Evolutionary conservation across 1,139 yeast genomes (phyloP).

Genomic region (Kodamaea derodonti): DNA sequence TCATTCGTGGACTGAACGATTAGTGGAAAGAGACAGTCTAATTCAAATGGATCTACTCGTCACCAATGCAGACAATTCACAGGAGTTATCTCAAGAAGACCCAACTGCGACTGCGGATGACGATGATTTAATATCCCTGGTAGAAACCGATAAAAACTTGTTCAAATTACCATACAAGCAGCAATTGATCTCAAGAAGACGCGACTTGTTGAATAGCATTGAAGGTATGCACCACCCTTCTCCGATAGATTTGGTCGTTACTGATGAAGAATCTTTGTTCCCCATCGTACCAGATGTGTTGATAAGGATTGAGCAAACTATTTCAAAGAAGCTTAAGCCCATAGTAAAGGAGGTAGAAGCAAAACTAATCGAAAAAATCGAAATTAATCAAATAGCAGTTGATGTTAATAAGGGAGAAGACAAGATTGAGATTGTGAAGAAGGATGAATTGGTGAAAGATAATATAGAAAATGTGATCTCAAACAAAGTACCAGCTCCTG

Average conservation of each 20-base stretch:
- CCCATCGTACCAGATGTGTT: conserved; percentile 23
- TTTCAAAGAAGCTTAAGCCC: conserved; percentile 20
- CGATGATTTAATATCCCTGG: conserved; percentile 4
- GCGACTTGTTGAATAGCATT: conserved; percentile 9
- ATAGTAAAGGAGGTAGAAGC: conserved; percentile 9
- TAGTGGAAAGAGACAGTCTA: conserved; percentile 27
- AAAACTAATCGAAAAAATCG: conserved; percentile 1
- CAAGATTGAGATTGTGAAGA: conserved; percentile 2
- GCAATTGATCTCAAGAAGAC: conserved; percentile 16
- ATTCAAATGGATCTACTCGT: conserved; percentile 25
- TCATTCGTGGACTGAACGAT: conserved; percentile 39
- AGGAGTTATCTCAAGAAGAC: conserved; percentile 5
- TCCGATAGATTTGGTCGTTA: background rate
- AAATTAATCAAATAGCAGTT: background rate
- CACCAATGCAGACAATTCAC: background rate
- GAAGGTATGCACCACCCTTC: background rate
- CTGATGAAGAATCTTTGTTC: conserved; percentile 7
- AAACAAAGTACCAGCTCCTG: background rate
- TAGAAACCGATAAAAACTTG: conserved; percentile 12
- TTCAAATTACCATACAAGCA: conserved; percentile 23
- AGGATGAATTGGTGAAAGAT: background rate
- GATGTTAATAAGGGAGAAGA: conserved; percentile 1
- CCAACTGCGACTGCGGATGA: conserved; percentile 5
- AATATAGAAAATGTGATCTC: background rate
- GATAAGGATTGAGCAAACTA: conserved; percentile 21